These are phyloP conservation scores for Hypoxylon perforatum DNA, from an alignment of 495 filamentous ascomycete species.

Conservation along the genomic window DNA sequence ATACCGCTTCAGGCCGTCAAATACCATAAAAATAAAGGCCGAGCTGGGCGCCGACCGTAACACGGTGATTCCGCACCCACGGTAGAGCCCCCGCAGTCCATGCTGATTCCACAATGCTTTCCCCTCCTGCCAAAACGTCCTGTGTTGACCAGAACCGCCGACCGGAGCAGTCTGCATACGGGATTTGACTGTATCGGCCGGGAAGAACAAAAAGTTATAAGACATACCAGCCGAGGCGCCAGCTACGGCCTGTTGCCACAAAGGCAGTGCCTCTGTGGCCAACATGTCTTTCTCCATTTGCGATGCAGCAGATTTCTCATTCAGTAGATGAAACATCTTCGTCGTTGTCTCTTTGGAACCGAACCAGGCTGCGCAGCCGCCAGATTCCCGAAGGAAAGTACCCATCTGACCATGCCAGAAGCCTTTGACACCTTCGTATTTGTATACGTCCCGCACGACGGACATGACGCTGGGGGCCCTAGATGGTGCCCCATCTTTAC, in stretches of 20 bases:
- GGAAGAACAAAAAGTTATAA: slow-evolving; percentile 97
- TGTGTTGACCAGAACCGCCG: slow-evolving; percentile 53
- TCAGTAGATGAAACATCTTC: slow-evolving; percentile 67
- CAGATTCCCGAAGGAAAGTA: slow-evolving; percentile 92
- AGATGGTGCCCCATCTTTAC: slow-evolving; percentile 38
- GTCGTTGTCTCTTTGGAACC: slow-evolving; percentile 87
- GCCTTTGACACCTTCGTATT: slow-evolving; percentile 80
- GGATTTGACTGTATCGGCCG: slow-evolving; percentile 95
- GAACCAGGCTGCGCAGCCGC: slow-evolving; percentile 95
- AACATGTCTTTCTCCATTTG: slow-evolving; percentile 46
- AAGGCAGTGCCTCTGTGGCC: slow-evolving; percentile 58
- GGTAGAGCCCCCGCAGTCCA: slow-evolving; percentile 85
- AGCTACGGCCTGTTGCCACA: slow-evolving; percentile 86
- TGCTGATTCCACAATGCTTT: slow-evolving; percentile 80
- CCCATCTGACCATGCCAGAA: slow-evolving; percentile 97
- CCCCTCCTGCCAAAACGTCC: slow-evolving; percentile 76
- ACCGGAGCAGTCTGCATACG: slow-evolving; percentile 93
- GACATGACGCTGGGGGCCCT: slow-evolving; percentile 53
- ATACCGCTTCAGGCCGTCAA: slow-evolving; percentile 80
- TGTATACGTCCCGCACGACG: slow-evolving; percentile 80
- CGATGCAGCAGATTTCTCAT: slow-evolving; percentile 46
- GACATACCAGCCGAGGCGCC: slow-evolving; percentile 92
- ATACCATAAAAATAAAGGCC: slow-evolving; percentile 96
- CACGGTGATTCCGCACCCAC: slow-evolving; percentile 95
- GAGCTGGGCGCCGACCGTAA: slow-evolving; percentile 87